These are phyloP conservation scores for Ustilago lituana DNA, from an alignment of 1,284 basidiomycete species.

Conservation along the genomic window DNA sequence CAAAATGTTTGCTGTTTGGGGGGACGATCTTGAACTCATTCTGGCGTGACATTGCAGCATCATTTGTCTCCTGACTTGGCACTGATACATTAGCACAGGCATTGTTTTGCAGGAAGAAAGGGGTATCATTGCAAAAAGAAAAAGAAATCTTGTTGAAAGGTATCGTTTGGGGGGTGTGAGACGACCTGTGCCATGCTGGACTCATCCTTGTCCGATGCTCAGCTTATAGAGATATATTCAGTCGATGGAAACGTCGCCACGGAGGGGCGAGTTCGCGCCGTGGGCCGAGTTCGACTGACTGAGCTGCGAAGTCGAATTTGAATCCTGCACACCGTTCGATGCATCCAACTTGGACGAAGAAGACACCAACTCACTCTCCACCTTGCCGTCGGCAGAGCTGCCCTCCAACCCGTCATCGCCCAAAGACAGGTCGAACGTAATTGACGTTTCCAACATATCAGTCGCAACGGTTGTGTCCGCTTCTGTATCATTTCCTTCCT, in stretches of 20 bases:
- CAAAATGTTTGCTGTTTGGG: too few species aligned
- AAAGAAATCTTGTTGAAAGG: not conserved
- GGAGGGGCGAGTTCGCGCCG: not conserved
- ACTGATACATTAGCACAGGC: too few species aligned
- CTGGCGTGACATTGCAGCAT: too few species aligned
- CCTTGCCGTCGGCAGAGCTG: too few species aligned
- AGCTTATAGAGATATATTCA: not conserved
- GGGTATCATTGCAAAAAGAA: slow-evolving; percentile 26
- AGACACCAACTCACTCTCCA: too few species aligned
- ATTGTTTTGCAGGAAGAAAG: too few species aligned
- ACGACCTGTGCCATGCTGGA: too few species aligned
- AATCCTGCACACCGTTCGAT: not conserved
- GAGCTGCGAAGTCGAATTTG: not conserved
- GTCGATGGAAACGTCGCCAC: slow-evolving; percentile 39
- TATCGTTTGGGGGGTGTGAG: not conserved
- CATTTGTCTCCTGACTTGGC: too few species aligned
- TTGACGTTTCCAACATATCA: slow-evolving; percentile 10
- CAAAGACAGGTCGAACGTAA: slow-evolving; percentile 18
- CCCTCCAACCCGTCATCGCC: too few species aligned
- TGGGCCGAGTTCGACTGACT: slow-evolving; percentile 7
- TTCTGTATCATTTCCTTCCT: slow-evolving; percentile 11
- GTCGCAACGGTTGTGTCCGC: slow-evolving; percentile 17
- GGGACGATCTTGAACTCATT: too few species aligned
- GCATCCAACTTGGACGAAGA: not conserved
- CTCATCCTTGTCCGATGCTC: not conserved